Base-by-base conservation (phyloP, 2,329 filamentous ascomycete species). In the Dendryphion nanum region DNA sequence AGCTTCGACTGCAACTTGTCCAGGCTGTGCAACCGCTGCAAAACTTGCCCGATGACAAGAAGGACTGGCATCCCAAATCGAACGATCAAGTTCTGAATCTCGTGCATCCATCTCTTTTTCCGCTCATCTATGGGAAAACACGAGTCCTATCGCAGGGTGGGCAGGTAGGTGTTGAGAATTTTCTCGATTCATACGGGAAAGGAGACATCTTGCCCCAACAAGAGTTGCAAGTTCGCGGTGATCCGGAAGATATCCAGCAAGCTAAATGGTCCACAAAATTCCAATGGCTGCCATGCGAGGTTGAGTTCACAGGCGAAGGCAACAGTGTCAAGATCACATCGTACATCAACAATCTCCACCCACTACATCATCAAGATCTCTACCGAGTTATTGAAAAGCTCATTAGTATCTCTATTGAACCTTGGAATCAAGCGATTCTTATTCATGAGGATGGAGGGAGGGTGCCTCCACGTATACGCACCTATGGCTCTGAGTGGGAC, bases 21-120 rank as follows among this genome's bases (percentile, higher is more conserved):
- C 47, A 53, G 2, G 71, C 68, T 1, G 70, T 75, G n/a, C 53
- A 55, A 2, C 51, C 53, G 0, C 64, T 86, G 2, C 75, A 82
- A 39, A 59, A 76, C 18, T 66, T 75, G 0, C 71, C 74, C 0
- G 71, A 73, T 2, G 38, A 63, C 0, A 34, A 67, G 21, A 74
- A 76, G 45, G 81, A 84, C 56, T 85, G 75, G 72, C 78, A 85
- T 57, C 82, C 82, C 16, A 12, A 15, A 12, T 33, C 75, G 1
- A 64, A 78, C 28, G 58, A 66, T 1, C 72, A 71, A 37, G 79
- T 85, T 3, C 69, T 81, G 0, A 75, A 85, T 50, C 63, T 85
- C 2, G 70, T 85, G 3, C 74, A 84, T 47, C 80, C 81, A 1
- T 83, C 78, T 0, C 63, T 85, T 1, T 85, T 73, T 46, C 79